Percentiles rank a stretch among this genome's conserved stretches.
These are phyloP conservation scores for Colletotrichum lini DNA, from an alignment of 2,329 filamentous ascomycete genomes.

Conservation along the genomic window DNA sequence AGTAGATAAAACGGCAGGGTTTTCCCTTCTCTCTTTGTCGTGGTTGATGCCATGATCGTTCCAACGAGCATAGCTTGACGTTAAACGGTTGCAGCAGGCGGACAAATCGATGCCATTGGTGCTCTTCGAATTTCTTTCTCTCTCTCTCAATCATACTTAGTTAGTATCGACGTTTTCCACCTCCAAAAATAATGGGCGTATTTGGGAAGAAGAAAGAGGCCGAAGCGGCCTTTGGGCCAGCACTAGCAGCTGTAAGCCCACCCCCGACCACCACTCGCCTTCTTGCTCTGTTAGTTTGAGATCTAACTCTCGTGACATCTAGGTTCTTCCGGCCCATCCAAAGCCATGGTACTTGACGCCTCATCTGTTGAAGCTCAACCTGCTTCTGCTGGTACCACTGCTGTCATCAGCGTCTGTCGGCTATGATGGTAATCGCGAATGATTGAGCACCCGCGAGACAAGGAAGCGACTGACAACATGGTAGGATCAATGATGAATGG, in stretches of 20 bases:
- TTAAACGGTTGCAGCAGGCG: too few species aligned
- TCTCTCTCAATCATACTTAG: not conserved
- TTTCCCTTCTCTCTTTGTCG: not conserved
- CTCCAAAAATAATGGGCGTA: not conserved
- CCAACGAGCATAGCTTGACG: not conserved
- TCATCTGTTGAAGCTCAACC: conserved; percentile 60
- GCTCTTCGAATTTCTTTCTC: not conserved
- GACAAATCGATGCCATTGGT: not conserved
- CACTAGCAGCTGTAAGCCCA: conserved; percentile 7
- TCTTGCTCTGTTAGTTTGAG: too few species aligned
- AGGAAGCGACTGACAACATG: not conserved
- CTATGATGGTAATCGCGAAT: conserved; percentile 51
- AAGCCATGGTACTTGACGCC: conserved; percentile 59
- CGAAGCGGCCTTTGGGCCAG: conserved; percentile 12
- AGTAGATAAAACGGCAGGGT: conserved; percentile 10
- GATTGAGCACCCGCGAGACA: not conserved
- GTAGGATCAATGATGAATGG: conserved; percentile 58
- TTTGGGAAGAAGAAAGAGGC: conserved; percentile 16
- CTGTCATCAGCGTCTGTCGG: conserved; percentile 59
- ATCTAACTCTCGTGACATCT: not conserved
- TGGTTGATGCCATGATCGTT: not conserved
- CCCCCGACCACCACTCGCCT: too few species aligned
- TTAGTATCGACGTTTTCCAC: not conserved
- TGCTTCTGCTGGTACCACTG: conserved; percentile 59
- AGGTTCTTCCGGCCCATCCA: conserved; percentile 57